Percentiles rank a stretch among this genome's conserved stretches.
phyloP scores from a whole-genome alignment of 208 protist species.

The Leishmania arabica region DNA sequence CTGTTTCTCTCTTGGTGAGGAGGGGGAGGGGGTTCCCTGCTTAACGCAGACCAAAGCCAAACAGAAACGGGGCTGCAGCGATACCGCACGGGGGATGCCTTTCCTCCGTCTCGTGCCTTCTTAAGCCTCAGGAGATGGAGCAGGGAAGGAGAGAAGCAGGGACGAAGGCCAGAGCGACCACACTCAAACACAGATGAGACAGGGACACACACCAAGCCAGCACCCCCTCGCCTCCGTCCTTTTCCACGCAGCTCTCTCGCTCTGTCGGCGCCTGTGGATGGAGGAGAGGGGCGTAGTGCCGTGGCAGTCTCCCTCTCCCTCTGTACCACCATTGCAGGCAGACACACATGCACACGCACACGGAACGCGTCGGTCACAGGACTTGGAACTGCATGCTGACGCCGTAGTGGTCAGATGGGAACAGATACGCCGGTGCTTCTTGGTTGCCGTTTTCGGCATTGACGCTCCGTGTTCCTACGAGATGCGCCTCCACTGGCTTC shows the following conservation, averaged over 20 bases:
- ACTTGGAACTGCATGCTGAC: constrained; percentile 72
- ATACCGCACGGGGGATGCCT: neutral
- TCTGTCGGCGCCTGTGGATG: neutral
- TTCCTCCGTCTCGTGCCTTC: neutral
- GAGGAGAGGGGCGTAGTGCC: neutral
- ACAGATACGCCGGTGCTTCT: constrained; percentile 83
- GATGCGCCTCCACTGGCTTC: constrained; percentile 67
- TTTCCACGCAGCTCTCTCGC: neutral
- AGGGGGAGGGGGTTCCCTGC: neutral
- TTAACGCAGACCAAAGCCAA: neutral
- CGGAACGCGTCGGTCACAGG: neutral
- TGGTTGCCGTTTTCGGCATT: constrained; percentile 82
- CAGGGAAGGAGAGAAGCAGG: neutral
- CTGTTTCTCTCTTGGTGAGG: too few relatives aligned
- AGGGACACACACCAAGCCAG: too few relatives aligned
- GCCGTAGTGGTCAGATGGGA: constrained; percentile 92
- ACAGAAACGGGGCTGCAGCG: neutral
- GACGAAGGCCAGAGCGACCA: neutral
- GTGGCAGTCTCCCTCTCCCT: neutral
- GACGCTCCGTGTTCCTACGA: constrained; percentile 84
- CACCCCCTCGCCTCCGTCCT: neutral
- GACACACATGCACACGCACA: neutral
- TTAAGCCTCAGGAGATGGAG: neutral
- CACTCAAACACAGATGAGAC: neutral
- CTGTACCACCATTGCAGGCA: neutral